Percentiles rank a stretch among this genome's conserved stretches.
Evolutionary conservation across 2,329 filamentous ascomycete species (phyloP).

Genomic region (Colletotrichum musicola): DNA sequence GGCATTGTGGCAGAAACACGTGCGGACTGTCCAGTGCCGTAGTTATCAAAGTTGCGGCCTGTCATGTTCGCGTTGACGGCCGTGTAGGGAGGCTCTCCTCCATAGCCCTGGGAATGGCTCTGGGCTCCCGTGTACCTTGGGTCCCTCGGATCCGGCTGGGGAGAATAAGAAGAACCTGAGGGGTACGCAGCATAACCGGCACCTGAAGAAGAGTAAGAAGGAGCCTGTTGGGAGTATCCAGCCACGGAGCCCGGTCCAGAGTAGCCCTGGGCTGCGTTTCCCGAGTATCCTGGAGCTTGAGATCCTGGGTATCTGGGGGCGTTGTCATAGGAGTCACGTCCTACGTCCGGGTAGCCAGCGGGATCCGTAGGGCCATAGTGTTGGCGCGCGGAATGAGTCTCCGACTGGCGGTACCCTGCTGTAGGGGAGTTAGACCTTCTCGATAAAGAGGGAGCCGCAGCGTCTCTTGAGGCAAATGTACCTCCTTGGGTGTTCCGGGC

Average conservation of each 20-base stretch:
- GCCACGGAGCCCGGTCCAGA: constrained; percentile 19
- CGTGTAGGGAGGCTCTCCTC: constrained; percentile 33
- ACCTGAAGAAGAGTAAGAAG: constrained; percentile 30
- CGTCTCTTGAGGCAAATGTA: constrained; percentile 67
- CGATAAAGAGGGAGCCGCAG: constrained; percentile 57
- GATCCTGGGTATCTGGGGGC: constrained; percentile 64
- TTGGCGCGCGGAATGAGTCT: constrained; percentile 60
- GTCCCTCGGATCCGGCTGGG: constrained; percentile 38
- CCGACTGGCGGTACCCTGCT: constrained; percentile 70
- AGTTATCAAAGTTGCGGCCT: constrained; percentile 32
- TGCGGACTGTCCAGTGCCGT: constrained; percentile 35
- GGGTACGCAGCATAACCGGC: constrained; percentile 41
- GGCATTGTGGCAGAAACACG: constrained; percentile 36
- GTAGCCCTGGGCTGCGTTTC: constrained; percentile 51
- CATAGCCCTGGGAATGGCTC: constrained; percentile 32
- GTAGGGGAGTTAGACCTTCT: constrained; percentile 71
- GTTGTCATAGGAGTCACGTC: constrained; percentile 57
- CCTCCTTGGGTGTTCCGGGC: constrained; percentile 68
- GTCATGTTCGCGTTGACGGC: constrained; percentile 33
- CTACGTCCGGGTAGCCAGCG: constrained; percentile 47
- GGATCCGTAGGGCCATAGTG: constrained; percentile 57
- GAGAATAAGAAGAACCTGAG: constrained; percentile 37
- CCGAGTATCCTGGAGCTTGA: constrained; percentile 62
- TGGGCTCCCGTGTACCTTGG: constrained; percentile 38
- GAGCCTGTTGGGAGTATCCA: constrained; percentile 36